Base-by-base conservation (phyloP, 208 protist species). In the Wallacemonas sp. region DNA sequence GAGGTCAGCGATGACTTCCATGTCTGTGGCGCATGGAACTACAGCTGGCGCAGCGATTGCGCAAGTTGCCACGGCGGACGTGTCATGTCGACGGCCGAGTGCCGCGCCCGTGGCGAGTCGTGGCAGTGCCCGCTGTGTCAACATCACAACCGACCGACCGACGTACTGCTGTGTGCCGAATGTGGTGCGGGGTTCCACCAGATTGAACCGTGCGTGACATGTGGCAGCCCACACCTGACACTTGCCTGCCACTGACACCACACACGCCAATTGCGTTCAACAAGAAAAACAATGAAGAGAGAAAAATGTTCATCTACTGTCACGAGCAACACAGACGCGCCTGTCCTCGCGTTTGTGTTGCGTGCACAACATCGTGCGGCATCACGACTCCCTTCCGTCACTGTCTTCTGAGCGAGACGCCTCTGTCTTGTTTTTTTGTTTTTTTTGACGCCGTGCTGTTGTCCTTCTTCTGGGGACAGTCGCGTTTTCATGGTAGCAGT, bases 1-100 rank as follows among this genome's bases (percentile, higher is more conserved):
- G 88, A 94, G 57, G 23, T 32, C 12, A 61, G 39, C 21, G 41
- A 49, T 2, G 72, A 58, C 19, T 60, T 39, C 8, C 38, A 47
- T 9, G 9, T 65, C 33, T 94, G 88, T 67, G 83, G 83, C 1
- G 44, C 57, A 16, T 94, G 88, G 86, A 94, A 94, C 70, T 92
- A 94, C 65, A 82, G 85, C 73, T 94, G 88, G 84, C 47, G 39
- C 21, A 41, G 33, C 46, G 56, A 60, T 19, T 94, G 88, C 65
- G 14, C 43, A 16, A 32, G 29, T 1, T 94, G 88, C 65, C 68
- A 74, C 8, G 71, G 65, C 19, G 77, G 77, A 9, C 73, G 88
- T 21, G 68, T 70, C 5, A 56, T 76, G 27, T 80, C 74, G 1
- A 23, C 49, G 8, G 69, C 60, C 48, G 85, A 94, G 43, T 91